Evolutionary conservation across 768 basidiomycete genomes (phyloP).

Genomic region (Amanita subjunquillea): DNA sequence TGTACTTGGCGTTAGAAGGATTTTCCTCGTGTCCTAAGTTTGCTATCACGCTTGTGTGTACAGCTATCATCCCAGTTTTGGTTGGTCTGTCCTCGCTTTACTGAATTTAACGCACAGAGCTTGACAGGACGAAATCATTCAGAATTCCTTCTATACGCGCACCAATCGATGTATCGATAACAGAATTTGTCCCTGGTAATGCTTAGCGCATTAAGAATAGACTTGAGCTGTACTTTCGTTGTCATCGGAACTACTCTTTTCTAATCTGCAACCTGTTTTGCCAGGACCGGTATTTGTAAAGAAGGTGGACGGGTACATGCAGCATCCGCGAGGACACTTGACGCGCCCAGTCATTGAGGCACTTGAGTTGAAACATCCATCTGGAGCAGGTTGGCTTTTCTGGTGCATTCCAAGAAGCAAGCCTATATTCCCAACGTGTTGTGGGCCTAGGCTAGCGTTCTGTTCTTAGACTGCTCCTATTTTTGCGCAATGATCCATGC

Average conservation of each 20-base stretch:
- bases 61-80: not conserved
- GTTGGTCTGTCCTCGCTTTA: not conserved
- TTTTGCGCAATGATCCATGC: not conserved
- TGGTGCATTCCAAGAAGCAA: conserved; percentile 1
- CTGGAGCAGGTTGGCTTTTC: not conserved
- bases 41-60: not conserved
- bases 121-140: not conserved
- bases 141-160: not conserved
- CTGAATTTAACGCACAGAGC: not conserved
- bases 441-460: not conserved
- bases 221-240: not conserved
- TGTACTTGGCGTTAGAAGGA: not conserved
- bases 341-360: not conserved
- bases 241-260: not conserved
- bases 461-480: not conserved
- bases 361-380: not conserved
- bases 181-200: not conserved
- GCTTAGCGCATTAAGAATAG: not conserved
- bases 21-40: not conserved
- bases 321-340: not conserved
- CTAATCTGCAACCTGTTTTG: not conserved
- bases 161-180: conserved; percentile 1
- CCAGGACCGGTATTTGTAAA: not conserved
- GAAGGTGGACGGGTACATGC: not conserved
- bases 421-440: not conserved